Evolutionary conservation across 116 monocot genomes (phyloP), one percentile per base, ranked within the genome.

Genomic region (Zostera marina): DNA sequence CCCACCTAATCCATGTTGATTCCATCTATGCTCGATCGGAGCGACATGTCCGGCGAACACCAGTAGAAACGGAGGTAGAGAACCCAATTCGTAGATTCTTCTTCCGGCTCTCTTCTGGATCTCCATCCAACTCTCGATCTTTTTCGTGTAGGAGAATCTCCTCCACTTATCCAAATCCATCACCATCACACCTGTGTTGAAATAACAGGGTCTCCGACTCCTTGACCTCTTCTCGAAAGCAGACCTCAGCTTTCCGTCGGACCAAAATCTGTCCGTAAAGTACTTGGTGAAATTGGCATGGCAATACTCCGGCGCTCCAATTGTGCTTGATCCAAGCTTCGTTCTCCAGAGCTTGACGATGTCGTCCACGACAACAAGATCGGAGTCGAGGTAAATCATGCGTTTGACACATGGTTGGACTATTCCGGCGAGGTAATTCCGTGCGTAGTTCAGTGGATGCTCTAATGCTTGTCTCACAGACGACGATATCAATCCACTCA

Each of bases 271-370:
- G 5, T 46, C 58, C 41, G 93, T 87, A 72, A 93, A 93, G 78
- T 93, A 93, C 62, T 84, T 84, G 60, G 79, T 87, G 74, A 93
- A 93, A 61, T 93, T 87, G 55, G 93, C 87, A 59, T 87, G 93
- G 77, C 93, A 93, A 63, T 93, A 93, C 70, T 93, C 93, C 8
- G 86, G 86, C 53, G 86, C 86, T 7, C 86, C 86, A 17, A 86
- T 65, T 7, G 81, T 64, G 3, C 70, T 59, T 0, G 60, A 53
- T 5, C 67, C 62, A 11, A 86, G 73, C 42, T 55, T 42, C 16
- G 80, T 81, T 16, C 73, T 60, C 85, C 85, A 86, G 8, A 86
- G 73, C 75, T 81, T 78, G 43, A 54, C 73, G 21, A 86, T 60
- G 74, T 86, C 81, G 72, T 86, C 85, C 8, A 86, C 85, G 47